These are phyloP conservation scores for Dalbergia cochinchinensis DNA, from an alignment of 306 rosid species.

Conservation along the genomic window DNA sequence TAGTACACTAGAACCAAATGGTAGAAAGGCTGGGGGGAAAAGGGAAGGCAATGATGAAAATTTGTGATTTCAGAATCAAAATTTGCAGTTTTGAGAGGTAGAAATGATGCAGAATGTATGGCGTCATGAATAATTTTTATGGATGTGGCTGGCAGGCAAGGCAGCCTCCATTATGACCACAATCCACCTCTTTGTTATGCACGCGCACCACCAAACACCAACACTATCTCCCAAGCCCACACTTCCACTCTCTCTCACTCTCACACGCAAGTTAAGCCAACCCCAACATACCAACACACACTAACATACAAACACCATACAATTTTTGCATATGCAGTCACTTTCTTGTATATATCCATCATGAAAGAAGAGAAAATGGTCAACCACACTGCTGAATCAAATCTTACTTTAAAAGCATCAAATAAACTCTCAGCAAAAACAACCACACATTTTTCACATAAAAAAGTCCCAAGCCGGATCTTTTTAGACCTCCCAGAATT, in stretches of 20 bases:
- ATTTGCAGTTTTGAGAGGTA: slow-evolving; percentile 56
- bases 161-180: slow-evolving; percentile 60
- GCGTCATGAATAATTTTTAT: slow-evolving; percentile 79
- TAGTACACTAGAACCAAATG: slow-evolving; percentile 37
- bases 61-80: slow-evolving; percentile 74
- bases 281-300: slow-evolving; percentile 45
- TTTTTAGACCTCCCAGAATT: slow-evolving; percentile 16
- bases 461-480: slow-evolving; percentile 47
- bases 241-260: slow-evolving; percentile 39
- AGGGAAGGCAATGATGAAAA: slow-evolving; percentile 63
- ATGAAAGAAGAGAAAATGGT: slow-evolving; percentile 49
- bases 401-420: slow-evolving; percentile 65
- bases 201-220: slow-evolving; percentile 96
- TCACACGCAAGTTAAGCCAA: slow-evolving; percentile 55
- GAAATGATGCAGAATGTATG: slow-evolving; percentile 77
- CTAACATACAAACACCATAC: slow-evolving; percentile 19
- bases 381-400: slow-evolving; percentile 64
- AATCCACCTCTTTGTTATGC: slow-evolving; percentile 65
- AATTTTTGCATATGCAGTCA: slow-evolving; percentile 40
- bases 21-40: slow-evolving; percentile 38
- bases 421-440: slow-evolving; percentile 2
- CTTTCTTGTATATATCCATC: slow-evolving; percentile 42
- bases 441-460: slow-evolving; percentile 34
- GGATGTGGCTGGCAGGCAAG: slow-evolving; percentile 78
- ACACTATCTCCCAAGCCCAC: slow-evolving; percentile 63